Conservation (phyloP, 495 filamentous ascomycete genomes). For the Tetracladium marchalianum region DNA sequence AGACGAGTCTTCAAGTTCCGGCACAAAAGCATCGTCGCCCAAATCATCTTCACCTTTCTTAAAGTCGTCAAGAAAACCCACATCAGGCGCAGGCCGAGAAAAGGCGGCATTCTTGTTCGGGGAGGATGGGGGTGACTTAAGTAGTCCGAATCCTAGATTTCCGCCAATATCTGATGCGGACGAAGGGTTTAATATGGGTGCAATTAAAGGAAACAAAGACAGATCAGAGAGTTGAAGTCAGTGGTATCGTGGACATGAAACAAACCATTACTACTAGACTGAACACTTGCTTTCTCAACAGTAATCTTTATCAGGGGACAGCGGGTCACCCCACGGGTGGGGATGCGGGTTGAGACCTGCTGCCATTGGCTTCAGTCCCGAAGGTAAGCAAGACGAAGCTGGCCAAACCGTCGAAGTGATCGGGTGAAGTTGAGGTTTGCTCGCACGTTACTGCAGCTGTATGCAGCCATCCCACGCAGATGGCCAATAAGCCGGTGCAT, state of each 20-base stretch:
- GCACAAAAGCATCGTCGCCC: conserved; percentile 30
- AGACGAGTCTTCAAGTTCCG: conserved; percentile 23
- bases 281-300: too few relatives aligned
- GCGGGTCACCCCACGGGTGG: conserved; percentile 1
- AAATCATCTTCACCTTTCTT: conserved; percentile 34
- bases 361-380: not conserved
- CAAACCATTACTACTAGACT: too few relatives aligned
- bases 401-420: not conserved
- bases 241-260: not conserved
- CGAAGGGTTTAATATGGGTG: conserved; percentile 17
- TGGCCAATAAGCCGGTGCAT: too few relatives aligned
- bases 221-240: not conserved
- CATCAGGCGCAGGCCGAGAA: conserved; percentile 28
- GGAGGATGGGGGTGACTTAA: conserved; percentile 28
- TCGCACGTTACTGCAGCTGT: too few relatives aligned
- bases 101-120: conserved; percentile 48
- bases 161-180: conserved; percentile 4
- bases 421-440: not conserved
- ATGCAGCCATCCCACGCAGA: too few relatives aligned
- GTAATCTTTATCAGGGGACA: too few relatives aligned
- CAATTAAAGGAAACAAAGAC: conserved; percentile 10
- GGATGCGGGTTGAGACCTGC: not conserved
- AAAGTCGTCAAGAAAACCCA: conserved; percentile 13
- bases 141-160: conserved; percentile 1
- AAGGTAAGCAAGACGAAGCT: not conserved